A percentile compares a stretch with the other conserved stretches of the same genome.
These are phyloP conservation scores for Calendula officinalis DNA, from an alignment of 129 eudicot species.

Conservation along the genomic window DNA sequence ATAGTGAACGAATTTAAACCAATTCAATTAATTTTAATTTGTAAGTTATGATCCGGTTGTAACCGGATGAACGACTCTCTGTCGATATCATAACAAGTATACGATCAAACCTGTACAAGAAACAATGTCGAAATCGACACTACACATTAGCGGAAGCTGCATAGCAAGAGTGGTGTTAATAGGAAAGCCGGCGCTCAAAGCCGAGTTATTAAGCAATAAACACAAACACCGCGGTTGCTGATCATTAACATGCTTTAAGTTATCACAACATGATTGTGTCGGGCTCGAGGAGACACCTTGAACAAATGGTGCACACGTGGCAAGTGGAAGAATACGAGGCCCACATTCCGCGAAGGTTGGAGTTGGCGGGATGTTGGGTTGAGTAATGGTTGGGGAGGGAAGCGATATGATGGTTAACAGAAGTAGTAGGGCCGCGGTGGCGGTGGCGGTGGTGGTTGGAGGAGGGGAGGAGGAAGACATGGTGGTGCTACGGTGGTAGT, in stretches of 20 bases:
- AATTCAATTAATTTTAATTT: no score
- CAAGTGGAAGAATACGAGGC: constrained; percentile 34
- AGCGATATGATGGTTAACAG: constrained; percentile 14
- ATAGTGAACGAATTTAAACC: background rate
- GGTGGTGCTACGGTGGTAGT: background rate
- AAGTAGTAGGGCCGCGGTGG: background rate
- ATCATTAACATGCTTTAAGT: constrained; percentile 23
- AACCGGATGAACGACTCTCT: background rate
- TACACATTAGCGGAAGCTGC: constrained; percentile 34
- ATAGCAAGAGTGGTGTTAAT: constrained; percentile 33
- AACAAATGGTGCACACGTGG: constrained; percentile 35
- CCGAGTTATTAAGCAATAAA: constrained; percentile 33
- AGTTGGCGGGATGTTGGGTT: constrained; percentile 25
- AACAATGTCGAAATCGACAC: constrained; percentile 27
- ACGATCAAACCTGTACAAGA: constrained; percentile 32
- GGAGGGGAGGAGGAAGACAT: constrained; percentile 16
- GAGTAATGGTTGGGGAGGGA: constrained; percentile 14
- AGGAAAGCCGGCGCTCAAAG: constrained; percentile 29
- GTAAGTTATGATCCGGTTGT: background rate
- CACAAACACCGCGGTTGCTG: constrained; percentile 32
- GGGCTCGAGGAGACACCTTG: constrained; percentile 29
- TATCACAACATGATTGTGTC: constrained; percentile 33
- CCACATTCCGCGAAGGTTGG: constrained; percentile 37
- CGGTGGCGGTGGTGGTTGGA: constrained; percentile 6
- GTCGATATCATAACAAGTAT: background rate